Percentiles rank a stretch among this genome's conserved stretches.
Conservation (phyloP, 768 basidiomycete genomes). For the Atractiella rhizophila region DNA sequence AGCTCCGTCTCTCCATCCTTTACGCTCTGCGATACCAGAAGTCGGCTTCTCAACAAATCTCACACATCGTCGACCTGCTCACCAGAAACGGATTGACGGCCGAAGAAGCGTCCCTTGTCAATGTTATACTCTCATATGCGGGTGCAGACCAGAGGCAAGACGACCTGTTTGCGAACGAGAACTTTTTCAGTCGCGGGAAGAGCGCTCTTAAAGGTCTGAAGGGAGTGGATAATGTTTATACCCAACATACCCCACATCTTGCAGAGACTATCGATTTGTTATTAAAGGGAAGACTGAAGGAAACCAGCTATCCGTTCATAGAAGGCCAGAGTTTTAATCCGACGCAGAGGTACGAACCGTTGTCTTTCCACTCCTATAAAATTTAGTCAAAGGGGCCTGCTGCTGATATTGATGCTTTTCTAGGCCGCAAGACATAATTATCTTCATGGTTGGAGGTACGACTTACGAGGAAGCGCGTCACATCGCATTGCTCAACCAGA, state of each 20-base stretch:
- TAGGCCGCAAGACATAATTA: constrained; percentile 82
- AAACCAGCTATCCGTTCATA: constrained; percentile 71
- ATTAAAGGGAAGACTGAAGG: constrained; percentile 59
- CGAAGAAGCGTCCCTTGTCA: constrained; percentile 42
- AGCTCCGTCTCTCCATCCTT: constrained; percentile 67
- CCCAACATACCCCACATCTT: constrained; percentile 81
- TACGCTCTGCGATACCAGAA: constrained; percentile 91
- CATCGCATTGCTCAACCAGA: constrained; percentile 65
- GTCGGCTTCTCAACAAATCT: constrained; percentile 52
- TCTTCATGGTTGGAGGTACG: constrained; percentile 88
- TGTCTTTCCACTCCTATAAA: not conserved
- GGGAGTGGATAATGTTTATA: constrained; percentile 98
- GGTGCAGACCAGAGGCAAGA: constrained; percentile 92
- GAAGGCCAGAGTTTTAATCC: constrained; percentile 27
- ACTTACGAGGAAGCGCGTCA: constrained; percentile 86
- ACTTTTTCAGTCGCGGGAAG: constrained; percentile 73
- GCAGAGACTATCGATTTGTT: constrained; percentile 74
- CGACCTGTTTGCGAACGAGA: constrained; percentile 86
- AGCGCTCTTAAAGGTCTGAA: constrained; percentile 87
- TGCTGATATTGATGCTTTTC: not conserved
- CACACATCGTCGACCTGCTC: constrained; percentile 27
- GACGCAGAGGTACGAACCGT: not conserved
- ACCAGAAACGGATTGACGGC: constrained; percentile 21
- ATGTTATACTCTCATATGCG: constrained; percentile 71
- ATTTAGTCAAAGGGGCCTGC: not conserved